Base-by-base conservation (phyloP, 2,329 filamentous ascomycete genomes). In the Grosmannia clavigera region DNA sequence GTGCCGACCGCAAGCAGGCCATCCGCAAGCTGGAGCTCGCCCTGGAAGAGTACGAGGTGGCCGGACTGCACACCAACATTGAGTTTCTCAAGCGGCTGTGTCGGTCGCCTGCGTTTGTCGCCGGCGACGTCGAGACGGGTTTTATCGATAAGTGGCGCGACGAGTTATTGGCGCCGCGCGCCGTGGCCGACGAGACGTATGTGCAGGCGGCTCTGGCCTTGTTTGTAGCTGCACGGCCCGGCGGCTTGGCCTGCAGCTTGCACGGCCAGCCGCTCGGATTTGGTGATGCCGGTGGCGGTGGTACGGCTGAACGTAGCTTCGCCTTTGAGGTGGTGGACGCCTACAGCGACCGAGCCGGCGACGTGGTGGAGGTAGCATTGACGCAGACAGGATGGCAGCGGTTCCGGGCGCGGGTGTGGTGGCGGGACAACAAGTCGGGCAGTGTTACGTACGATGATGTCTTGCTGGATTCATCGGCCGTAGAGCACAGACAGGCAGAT, bases 61-160 rank as follows among this genome's bases (percentile, higher is more conserved):
- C 92, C 3, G 94, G 94, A 0, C 82, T 95, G 9, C 87, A 89
- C 69, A 99, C 94, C 7, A 99, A 99, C 70, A 92, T 99, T 63
- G 94, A 97, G 71, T 99, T 99, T 69, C 75, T 99, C 61, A 97
- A 97, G 76, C 82, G 85, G 10, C 80, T 96, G 60, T 96, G 91
- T 70, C 81, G 84, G 54, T 91, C 88, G 62, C 81, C 83, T 0
- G 89, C 87, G 57, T 99, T 99, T 69, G 81, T 95, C 60, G 81
- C 81, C 12, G 94, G 92, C 10, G 84, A 94, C 25, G 91, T 99
- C 16, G 92, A 99, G 73, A 99, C 94, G 0, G 92, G 92, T 1
- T 99, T 96, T 70, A 97, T 99, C 65, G 86, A 92, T 59, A 96
- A 95, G 72, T 87, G 95, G 75, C 81, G 82, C 61, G 80, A 84